Evolutionary conservation across 805 yeast genomes (phyloP), one percentile per base, ranked within the genome.

Genomic region (Cyberlindnera mississippiensis): DNA sequence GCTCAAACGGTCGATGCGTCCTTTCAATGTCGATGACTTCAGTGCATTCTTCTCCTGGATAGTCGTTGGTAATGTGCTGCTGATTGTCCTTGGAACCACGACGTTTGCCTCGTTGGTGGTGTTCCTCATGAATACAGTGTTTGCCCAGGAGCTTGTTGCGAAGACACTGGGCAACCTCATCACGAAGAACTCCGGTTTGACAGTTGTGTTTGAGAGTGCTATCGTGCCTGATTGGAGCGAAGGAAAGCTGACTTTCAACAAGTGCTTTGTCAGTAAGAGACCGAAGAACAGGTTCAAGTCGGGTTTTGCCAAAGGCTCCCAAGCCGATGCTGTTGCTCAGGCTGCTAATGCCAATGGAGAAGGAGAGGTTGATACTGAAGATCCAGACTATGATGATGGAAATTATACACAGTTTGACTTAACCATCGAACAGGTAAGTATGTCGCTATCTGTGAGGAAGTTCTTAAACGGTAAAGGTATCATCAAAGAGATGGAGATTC

Each of bases 371-470:
- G 40, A 28, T 19, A 11, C 12, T 1, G 48, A 39, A 20, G 70
- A 64, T 20, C 24, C 24, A 13, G 72, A 65, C 20, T 66, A 65
- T 16, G 96, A 85, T 53, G 96, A 89, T 59, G 98, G 97, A 1
- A 93, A 93, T 63, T 93, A 90, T 63, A 91, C 99, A 0, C 99
- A 93, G 60, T 93, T 83, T 60, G 99, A 93, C 61, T 61, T 93
- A 30, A 86, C 95, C 0, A 84, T 93, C 13, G 96, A 91, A 45
- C 85, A 84, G 51, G 82, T 90, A 11, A 81, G 82, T 40, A 76
- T 93, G 0, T 80, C 95, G 1, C 65, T 93, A 14, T 85, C 95
- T 11, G 78, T 93, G 51, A 70, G 76, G 39, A 87, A 88, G 55
- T 93, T 97, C 95, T 67, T 93, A 39, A 82, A 85, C 52, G 98